Conservation (phyloP, 352 stramenopile species). For the Phytophthora pisi region DNA sequence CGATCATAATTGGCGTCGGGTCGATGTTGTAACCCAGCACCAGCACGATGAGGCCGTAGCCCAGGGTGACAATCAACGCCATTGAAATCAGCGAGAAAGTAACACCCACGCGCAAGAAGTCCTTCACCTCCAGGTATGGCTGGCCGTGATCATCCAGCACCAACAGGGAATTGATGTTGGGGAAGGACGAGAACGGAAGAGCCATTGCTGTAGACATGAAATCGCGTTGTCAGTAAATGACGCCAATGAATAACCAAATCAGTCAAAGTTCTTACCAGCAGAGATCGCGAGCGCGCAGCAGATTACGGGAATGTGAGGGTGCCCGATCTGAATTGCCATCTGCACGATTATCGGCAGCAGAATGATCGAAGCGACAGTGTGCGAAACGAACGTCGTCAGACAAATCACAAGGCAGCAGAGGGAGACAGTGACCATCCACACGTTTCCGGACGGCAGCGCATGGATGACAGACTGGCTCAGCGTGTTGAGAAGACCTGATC, state of each 20-base stretch:
- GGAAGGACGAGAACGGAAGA: conserved; percentile 92
- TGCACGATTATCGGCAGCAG: conserved; percentile 92
- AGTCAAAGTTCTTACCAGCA: conserved; percentile 54
- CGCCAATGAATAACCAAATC: too few species aligned
- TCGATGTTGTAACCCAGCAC: conserved; percentile 84
- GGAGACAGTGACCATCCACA: conserved; percentile 89
- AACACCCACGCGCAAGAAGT: conserved; percentile 88
- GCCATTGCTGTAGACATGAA: conserved; percentile 70
- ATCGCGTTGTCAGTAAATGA: too few species aligned
- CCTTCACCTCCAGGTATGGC: conserved; percentile 85
- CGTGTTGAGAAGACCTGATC: conserved; percentile 82
- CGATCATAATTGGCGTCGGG: conserved; percentile 41
- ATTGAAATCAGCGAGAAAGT: conserved; percentile 87
- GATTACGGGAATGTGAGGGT: conserved; percentile 88
- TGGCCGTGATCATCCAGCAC: conserved; percentile 91
- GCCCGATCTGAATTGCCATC: conserved; percentile 86
- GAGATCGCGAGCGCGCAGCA: conserved; percentile 88
- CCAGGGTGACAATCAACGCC: conserved; percentile 85
- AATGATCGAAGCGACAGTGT: conserved; percentile 93
- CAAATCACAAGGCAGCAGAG: conserved; percentile 86
- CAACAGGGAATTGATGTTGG: conserved; percentile 93
- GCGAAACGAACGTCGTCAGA: conserved; percentile 93
- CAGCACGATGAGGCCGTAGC: conserved; percentile 82
- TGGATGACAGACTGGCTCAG: conserved; percentile 85
- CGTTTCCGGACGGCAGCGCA: conserved; percentile 75